Conservation (phyloP, 148 eudicot genomes). For the Cornus controversa region DNA sequence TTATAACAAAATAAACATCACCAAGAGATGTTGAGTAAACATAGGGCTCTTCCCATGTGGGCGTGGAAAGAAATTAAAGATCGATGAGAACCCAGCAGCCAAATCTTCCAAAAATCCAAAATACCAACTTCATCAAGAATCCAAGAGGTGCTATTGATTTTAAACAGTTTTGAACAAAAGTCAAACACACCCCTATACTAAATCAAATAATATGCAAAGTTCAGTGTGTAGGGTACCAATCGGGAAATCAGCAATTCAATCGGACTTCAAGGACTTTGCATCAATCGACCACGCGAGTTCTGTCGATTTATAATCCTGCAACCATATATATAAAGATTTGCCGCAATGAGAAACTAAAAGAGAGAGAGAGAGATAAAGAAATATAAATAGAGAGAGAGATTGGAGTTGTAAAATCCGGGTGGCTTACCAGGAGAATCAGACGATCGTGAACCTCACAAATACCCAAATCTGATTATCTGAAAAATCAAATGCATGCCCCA, state of each 20-base stretch:
- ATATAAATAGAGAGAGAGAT: neutral
- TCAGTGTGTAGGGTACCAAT: neutral
- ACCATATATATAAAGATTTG: neutral
- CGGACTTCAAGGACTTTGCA: neutral
- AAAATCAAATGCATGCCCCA: neutral
- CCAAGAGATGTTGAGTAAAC: neutral
- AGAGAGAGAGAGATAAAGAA: neutral
- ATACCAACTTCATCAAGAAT: slow-evolving; percentile 5
- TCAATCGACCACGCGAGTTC: neutral
- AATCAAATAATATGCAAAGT: neutral
- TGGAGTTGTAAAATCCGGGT: neutral
- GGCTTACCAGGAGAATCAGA: slow-evolving; percentile 19
- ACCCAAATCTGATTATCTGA: slow-evolving; percentile 11
- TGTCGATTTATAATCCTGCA: neutral
- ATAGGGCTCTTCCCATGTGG: neutral
- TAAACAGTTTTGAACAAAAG: neutral
- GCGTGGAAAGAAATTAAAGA: neutral
- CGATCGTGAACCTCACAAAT: neutral
- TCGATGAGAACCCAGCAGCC: slow-evolving; percentile 7
- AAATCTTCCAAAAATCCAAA: slow-evolving; percentile 1
- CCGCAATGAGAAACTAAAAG: neutral
- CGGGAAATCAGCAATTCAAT: neutral
- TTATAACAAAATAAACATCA: neutral
- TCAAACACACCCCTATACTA: neutral
- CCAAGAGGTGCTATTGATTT: slow-evolving; percentile 4